These are phyloP conservation scores for Aspergillus viridinutans DNA, from an alignment of 2,329 filamentous ascomycete genomes.

Conservation along the genomic window DNA sequence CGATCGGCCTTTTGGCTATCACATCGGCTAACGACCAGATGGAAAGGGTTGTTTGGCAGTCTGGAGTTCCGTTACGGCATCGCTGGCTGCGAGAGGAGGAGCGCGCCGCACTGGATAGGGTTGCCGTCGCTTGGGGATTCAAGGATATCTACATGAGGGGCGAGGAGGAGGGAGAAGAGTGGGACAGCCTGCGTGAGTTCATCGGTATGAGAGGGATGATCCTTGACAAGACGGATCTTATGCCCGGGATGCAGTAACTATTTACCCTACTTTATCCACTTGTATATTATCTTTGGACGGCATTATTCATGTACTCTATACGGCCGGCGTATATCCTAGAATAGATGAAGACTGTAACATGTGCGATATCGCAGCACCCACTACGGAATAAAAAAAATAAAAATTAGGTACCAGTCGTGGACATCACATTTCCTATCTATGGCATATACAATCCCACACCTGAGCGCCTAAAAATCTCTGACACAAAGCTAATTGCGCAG, in stretches of 20 bases:
- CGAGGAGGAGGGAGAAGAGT: conserved; percentile 87
- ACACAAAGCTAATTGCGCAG: conserved; percentile 24
- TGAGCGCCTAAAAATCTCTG: conserved; percentile 20
- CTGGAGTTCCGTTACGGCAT: conserved; percentile 72
- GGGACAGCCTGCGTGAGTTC: conserved; percentile 80
- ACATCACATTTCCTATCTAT: conserved; percentile 32
- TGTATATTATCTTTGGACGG: conserved; percentile 2
- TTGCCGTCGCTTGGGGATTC: conserved; percentile 90
- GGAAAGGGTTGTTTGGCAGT: conserved; percentile 85
- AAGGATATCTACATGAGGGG: conserved; percentile 73
- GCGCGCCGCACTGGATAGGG: conserved; percentile 75
- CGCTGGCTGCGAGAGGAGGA: conserved; percentile 90
- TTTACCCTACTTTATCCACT: neutral
- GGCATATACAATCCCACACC: conserved; percentile 25
- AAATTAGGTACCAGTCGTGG: conserved; percentile 27
- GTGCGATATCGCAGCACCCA: too few relatives aligned
- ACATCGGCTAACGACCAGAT: conserved; percentile 92
- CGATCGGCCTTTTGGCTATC: conserved; percentile 77
- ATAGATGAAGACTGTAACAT: neutral
- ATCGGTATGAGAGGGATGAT: conserved; percentile 81
- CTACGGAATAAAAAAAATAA: neutral
- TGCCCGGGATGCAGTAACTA: conserved; percentile 79
- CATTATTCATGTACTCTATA: neutral
- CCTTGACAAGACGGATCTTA: conserved; percentile 80
- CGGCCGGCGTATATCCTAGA: conserved; percentile 1